Percentiles rank a stretch among this genome's conserved stretches.
Conservation (phyloP, 1,284 basidiomycete genomes). For the Afroboletus lepidellus region DNA sequence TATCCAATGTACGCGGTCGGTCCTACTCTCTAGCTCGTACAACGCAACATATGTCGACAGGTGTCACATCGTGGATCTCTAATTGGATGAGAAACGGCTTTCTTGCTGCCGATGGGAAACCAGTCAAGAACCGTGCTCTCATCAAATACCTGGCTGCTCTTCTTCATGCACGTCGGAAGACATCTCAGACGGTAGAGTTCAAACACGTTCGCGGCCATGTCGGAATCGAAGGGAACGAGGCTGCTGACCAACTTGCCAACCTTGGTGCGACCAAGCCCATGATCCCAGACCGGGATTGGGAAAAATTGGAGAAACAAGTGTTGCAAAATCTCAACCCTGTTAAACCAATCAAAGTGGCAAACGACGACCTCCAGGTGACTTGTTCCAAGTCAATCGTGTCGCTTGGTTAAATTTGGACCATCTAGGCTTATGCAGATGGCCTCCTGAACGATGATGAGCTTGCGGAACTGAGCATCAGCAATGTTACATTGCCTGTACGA, state of each 20-base stretch:
- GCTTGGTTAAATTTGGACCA: slow-evolving; percentile 6
- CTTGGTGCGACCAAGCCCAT: slow-evolving; percentile 44
- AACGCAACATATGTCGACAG: slow-evolving; percentile 37
- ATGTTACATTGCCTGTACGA: not conserved
- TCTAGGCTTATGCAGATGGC: slow-evolving; percentile 25
- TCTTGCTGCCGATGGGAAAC: slow-evolving; percentile 43
- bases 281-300: slow-evolving; percentile 58
- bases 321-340: slow-evolving; percentile 13
- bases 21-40: not conserved
- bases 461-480: not conserved
- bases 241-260: slow-evolving; percentile 70
- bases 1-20: slow-evolving; percentile 54
- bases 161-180: slow-evolving; percentile 45
- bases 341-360: not conserved
- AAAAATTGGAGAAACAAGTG: slow-evolving; percentile 18
- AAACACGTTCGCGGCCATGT: slow-evolving; percentile 71
- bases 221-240: slow-evolving; percentile 74
- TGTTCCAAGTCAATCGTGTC: not conserved
- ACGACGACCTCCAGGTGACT: slow-evolving; percentile 24
- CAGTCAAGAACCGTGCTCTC: slow-evolving; percentile 65
- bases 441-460: slow-evolving; percentile 15
- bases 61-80: slow-evolving; percentile 62
- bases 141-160: slow-evolving; percentile 62
- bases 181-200: slow-evolving; percentile 55
- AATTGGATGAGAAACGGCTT: slow-evolving; percentile 59